These are phyloP conservation scores for Henckelia pumila DNA, from an alignment of 257 asterid species.

Conservation along the genomic window DNA sequence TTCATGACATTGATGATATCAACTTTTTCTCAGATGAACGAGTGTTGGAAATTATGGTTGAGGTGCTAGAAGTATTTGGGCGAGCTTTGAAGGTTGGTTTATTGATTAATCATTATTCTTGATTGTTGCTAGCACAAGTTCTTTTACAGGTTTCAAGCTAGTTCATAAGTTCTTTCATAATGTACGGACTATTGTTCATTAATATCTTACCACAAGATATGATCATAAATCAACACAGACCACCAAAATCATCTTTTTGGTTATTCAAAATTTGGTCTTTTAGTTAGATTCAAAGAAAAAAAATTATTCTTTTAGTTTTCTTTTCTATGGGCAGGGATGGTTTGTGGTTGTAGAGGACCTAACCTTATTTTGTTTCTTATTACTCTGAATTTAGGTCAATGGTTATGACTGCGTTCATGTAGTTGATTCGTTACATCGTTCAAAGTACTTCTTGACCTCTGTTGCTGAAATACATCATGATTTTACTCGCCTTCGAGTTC, in stretches of 20 bases:
- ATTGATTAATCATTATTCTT: slow-evolving; percentile 12
- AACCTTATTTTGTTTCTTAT: slow-evolving; percentile 11
- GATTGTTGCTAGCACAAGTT: slow-evolving; percentile 2
- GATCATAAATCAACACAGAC: neutral
- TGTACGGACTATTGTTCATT: slow-evolving; percentile 2
- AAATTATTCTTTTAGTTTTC: neutral
- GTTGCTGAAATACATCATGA: slow-evolving; percentile 28
- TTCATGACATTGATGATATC: slow-evolving; percentile 27
- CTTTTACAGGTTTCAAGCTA: slow-evolving; percentile 13
- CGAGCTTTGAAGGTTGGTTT: slow-evolving; percentile 67
- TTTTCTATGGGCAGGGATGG: neutral
- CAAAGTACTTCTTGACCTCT: slow-evolving; percentile 80
- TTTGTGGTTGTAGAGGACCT: slow-evolving; percentile 9
- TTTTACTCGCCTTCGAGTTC: slow-evolving; percentile 28
- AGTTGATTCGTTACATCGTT: slow-evolving; percentile 70
- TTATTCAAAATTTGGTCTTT: neutral
- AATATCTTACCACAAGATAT: neutral
- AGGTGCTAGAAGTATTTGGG: slow-evolving; percentile 81
- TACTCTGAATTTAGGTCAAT: slow-evolving; percentile 56
- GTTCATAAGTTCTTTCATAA: neutral
- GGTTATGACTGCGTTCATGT: slow-evolving; percentile 66
- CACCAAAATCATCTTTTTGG: neutral
- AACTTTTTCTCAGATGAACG: slow-evolving; percentile 52
- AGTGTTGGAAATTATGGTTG: slow-evolving; percentile 52
- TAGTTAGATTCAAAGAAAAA: neutral